Evolutionary conservation across 2,329 filamentous ascomycete species (phyloP).

Genomic region (Lithohypha guttulata): DNA sequence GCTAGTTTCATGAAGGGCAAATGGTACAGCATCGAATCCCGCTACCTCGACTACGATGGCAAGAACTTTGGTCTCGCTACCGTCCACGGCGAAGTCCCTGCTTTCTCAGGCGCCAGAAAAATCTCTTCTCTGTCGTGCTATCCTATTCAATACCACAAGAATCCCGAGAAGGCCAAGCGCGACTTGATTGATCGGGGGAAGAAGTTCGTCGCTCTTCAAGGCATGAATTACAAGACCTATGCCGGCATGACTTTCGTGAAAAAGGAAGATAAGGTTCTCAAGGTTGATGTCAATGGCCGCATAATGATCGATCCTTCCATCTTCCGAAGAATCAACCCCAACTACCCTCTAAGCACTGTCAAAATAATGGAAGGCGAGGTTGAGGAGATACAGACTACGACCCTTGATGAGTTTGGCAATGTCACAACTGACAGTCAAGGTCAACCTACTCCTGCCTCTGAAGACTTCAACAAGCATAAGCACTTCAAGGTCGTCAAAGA

Average conservation of each 20-base stretch:
- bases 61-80: slow-evolving; percentile 70
- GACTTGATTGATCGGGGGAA: slow-evolving; percentile 70
- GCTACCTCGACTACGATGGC: slow-evolving; percentile 78
- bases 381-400: not conserved
- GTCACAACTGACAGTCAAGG: slow-evolving; percentile 14
- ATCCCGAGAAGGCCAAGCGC: slow-evolving; percentile 52
- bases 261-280: slow-evolving; percentile 62
- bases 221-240: slow-evolving; percentile 67
- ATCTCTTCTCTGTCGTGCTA: slow-evolving; percentile 70
- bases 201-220: slow-evolving; percentile 70
- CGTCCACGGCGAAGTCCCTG: slow-evolving; percentile 56
- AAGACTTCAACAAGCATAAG: slow-evolving; percentile 31
- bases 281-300: slow-evolving; percentile 75
- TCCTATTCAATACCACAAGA: slow-evolving; percentile 68
- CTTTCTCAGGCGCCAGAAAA: slow-evolving; percentile 71
- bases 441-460: slow-evolving; percentile 22
- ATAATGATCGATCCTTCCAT: slow-evolving; percentile 80
- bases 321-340: slow-evolving; percentile 75
- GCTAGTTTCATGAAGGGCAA: slow-evolving; percentile 56
- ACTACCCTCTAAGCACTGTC: slow-evolving; percentile 62
- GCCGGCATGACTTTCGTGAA: slow-evolving; percentile 79
- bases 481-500: slow-evolving; percentile 46
- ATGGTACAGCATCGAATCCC: slow-evolving; percentile 63
- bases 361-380: slow-evolving; percentile 22
- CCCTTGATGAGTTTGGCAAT: slow-evolving; percentile 26